A percentile compares a stretch with the other conserved stretches of the same genome.
Conservation (phyloP, 1,284 basidiomycete species). For the Pyrrhoderma lamaoense region DNA sequence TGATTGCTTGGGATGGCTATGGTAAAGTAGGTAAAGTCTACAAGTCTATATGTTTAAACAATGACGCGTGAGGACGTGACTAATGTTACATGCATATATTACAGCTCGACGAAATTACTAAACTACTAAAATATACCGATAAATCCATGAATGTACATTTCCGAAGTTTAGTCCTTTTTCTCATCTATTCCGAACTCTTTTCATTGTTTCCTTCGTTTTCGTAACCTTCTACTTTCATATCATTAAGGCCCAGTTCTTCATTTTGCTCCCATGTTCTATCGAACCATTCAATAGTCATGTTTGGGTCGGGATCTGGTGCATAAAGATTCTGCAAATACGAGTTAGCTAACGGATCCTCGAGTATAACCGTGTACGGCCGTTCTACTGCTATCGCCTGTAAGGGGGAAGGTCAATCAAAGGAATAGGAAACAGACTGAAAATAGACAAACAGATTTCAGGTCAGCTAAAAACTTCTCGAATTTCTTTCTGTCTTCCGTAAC, state of each 20-base stretch:
- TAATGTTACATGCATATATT: neutral
- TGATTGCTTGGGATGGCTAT: neutral
- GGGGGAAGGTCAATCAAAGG: too few species aligned
- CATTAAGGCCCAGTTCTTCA: conserved; percentile 93
- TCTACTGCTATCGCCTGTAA: conserved; percentile 70
- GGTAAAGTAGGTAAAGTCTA: neutral
- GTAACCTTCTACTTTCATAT: conserved; percentile 91
- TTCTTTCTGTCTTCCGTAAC: conserved; percentile 39
- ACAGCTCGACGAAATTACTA: neutral
- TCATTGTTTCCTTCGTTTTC: conserved; percentile 27
- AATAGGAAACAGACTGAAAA: too few species aligned
- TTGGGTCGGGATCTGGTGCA: conserved; percentile 87
- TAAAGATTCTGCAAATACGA: conserved; percentile 96
- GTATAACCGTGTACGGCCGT: conserved; percentile 81
- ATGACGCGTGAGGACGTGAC: neutral
- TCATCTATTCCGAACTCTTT: neutral
- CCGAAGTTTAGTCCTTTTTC: neutral
- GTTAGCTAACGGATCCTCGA: conserved; percentile 95
- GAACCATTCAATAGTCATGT: conserved; percentile 81
- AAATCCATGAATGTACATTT: neutral
- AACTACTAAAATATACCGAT: neutral
- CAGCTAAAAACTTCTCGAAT: conserved; percentile 74
- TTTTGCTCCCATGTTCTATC: conserved; percentile 88
- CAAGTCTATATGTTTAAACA: neutral
- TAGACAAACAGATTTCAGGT: conserved; percentile 68